Evolutionary conservation across 2,329 filamentous ascomycete genomes (phyloP), one percentile per base, ranked within the genome.

Genomic region (Microdochium bolleyi): DNA sequence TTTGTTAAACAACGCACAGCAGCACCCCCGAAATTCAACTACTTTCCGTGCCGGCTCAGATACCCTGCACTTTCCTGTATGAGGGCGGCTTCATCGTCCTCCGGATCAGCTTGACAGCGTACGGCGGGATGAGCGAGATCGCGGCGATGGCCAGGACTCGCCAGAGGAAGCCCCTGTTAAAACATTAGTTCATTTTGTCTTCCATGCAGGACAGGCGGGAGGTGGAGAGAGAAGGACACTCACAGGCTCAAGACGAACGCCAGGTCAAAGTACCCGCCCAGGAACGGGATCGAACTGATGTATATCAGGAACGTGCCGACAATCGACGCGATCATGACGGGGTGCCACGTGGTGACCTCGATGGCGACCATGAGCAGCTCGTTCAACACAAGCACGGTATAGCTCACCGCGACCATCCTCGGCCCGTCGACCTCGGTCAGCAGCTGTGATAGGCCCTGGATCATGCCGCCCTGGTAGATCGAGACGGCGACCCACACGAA

Each of bases 331-430:
- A 95, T 85, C 92, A 97, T 97, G 56, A 92, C 78, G 38, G 87
- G 87, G 69, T 97, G 94, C 94, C 94, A 99, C 0, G 94, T 99
- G 3, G 90, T 96, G 61, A 99, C 89, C 66, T 96, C 89, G 54
- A 95, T 89, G 3, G 92, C 92, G 2, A 97, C 94, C 95, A 99
- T 99, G 61, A 95, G 81, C 55, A 99, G 80, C 67, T 99, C 94
- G 68, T 97, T 99, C 56, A 97, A 74, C 4, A 99, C 84, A 2
- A 99, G 81, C 1, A 91, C 90, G 0, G 92, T 95, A 66, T 96
- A 99, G 54, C 86, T 91, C 48, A 99, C 89, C 24, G 88, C 84
- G 52, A 97, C 89, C 85, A 99, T 95, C 55, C 74, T 77, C 13
- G 79, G 75, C 1, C 84, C 80, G 58, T 89, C 84, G 2, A 89